phyloP scores from a whole-genome alignment of 1,139 yeast genomes.

The Chernovozyma aurita region DNA sequence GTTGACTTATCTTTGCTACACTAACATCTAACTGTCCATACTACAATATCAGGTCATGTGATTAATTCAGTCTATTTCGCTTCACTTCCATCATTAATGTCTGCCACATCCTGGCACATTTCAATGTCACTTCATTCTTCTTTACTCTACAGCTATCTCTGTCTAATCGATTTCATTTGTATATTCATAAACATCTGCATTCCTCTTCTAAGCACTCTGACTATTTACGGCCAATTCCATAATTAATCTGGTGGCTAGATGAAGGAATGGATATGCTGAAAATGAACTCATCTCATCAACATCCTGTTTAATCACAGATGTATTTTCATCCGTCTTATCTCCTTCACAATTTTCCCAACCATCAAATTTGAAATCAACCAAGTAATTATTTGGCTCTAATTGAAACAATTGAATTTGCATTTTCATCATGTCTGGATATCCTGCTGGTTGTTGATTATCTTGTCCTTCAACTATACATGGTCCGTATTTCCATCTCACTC shows the following conservation, averaged over 20 bases:
- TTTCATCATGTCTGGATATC: slow-evolving; percentile 78
- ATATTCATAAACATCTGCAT: too few species aligned
- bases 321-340: slow-evolving; percentile 1
- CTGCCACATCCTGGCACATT: too few species aligned
- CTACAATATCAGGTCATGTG: too few species aligned
- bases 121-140: too few species aligned
- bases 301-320: slow-evolving; percentile 28
- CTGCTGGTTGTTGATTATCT: slow-evolving; percentile 17
- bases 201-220: slow-evolving; percentile 4
- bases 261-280: slow-evolving; percentile 92
- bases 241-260: slow-evolving; percentile 84
- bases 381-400: slow-evolving; percentile 89
- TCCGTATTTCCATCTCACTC: slow-evolving; percentile 90
- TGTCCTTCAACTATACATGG: slow-evolving; percentile 34
- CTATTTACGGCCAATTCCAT: slow-evolving; percentile 92
- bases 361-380: slow-evolving; percentile 95
- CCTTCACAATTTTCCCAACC: slow-evolving; percentile 70
- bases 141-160: too few species aligned
- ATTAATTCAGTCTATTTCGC: too few species aligned
- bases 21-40: too few species aligned
- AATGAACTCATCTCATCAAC: slow-evolving; percentile 77
- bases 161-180: too few species aligned
- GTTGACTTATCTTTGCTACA: too few species aligned
- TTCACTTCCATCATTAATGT: too few species aligned
- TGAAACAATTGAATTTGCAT: slow-evolving; percentile 97